A percentile compares a stretch with the other conserved stretches of the same genome.
Evolutionary conservation across 2,329 filamentous ascomycete species (phyloP).

Genomic region (Colletotrichum liriopes): DNA sequence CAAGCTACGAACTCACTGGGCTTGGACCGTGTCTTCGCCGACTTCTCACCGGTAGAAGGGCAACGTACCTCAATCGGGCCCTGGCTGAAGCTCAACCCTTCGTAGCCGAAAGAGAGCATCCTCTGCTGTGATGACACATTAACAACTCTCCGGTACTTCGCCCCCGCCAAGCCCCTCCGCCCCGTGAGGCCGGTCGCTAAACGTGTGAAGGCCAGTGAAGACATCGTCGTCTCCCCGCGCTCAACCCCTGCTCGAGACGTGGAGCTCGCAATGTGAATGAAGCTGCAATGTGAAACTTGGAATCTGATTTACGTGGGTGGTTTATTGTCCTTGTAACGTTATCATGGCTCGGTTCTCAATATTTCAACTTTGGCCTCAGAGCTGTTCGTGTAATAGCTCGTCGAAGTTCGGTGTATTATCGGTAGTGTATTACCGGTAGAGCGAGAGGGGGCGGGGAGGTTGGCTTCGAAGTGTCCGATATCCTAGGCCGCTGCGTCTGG

Average conservation of each 20-base stretch:
- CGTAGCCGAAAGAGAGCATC: background rate
- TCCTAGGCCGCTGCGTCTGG: constrained; percentile 11
- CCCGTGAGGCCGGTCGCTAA: background rate
- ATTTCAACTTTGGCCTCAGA: background rate
- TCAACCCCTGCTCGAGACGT: constrained; percentile 4
- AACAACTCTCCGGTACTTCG: too few species aligned
- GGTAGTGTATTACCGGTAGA: background rate
- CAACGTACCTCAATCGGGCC: constrained; percentile 25
- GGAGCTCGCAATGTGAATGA: background rate
- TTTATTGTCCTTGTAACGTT: background rate
- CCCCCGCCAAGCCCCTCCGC: background rate
- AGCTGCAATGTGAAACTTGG: background rate
- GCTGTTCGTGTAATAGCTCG: background rate
- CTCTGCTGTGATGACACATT: background rate
- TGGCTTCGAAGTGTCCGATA: background rate
- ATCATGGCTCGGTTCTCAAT: constrained; percentile 6
- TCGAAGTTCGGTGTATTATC: background rate
- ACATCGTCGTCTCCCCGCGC: background rate
- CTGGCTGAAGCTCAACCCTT: constrained; percentile 27
- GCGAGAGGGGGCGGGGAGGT: background rate
- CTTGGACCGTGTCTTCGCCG: background rate
- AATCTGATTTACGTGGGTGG: background rate
- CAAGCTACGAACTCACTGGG: background rate
- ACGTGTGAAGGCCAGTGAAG: background rate
- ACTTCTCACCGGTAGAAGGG: background rate